Conservation (phyloP, 805 yeast species). For the Metahyphopichia silvanorum region DNA sequence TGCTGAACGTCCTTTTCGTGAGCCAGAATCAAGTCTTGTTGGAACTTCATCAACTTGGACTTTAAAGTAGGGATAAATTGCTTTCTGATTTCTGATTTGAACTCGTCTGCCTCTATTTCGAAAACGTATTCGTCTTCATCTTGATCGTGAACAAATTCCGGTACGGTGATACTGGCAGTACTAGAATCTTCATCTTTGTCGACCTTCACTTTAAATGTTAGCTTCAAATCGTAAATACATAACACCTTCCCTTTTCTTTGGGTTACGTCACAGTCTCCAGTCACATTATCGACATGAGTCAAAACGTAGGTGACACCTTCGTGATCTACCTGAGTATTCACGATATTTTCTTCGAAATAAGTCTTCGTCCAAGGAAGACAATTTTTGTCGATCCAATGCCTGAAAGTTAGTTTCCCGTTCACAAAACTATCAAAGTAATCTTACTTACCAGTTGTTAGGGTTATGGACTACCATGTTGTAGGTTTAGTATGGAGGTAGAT, state of each 20-base stretch:
- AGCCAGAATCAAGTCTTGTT: slow-evolving; percentile 54
- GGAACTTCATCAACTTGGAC: slow-evolving; percentile 53
- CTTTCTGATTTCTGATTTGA: slow-evolving; percentile 42
- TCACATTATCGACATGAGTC: slow-evolving; percentile 37
- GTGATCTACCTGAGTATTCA: slow-evolving; percentile 21
- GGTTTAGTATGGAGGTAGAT: no score
- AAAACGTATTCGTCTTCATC: slow-evolving; percentile 61
- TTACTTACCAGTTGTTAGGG: slow-evolving; percentile 63
- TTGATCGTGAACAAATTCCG: slow-evolving; percentile 78
- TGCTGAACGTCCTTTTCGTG: slow-evolving; percentile 68
- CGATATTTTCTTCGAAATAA: slow-evolving; percentile 43
- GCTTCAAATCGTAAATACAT: slow-evolving; percentile 66
- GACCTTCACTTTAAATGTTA: slow-evolving; percentile 47
- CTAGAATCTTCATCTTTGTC: slow-evolving; percentile 33
- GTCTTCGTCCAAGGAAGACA: slow-evolving; percentile 61
- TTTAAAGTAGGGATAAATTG: slow-evolving; percentile 52
- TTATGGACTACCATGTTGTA: slow-evolving; percentile 65
- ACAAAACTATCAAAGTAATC: neutral
- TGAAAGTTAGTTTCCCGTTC: slow-evolving; percentile 7
- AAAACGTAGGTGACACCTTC: slow-evolving; percentile 26
- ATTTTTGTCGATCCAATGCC: slow-evolving; percentile 74
- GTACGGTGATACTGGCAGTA: slow-evolving; percentile 47
- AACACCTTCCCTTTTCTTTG: slow-evolving; percentile 80
- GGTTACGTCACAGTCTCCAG: slow-evolving; percentile 80
- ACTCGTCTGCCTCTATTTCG: slow-evolving; percentile 37